Base-by-base conservation (phyloP, 257 asterid species). In the Plantago ovata region DNA sequence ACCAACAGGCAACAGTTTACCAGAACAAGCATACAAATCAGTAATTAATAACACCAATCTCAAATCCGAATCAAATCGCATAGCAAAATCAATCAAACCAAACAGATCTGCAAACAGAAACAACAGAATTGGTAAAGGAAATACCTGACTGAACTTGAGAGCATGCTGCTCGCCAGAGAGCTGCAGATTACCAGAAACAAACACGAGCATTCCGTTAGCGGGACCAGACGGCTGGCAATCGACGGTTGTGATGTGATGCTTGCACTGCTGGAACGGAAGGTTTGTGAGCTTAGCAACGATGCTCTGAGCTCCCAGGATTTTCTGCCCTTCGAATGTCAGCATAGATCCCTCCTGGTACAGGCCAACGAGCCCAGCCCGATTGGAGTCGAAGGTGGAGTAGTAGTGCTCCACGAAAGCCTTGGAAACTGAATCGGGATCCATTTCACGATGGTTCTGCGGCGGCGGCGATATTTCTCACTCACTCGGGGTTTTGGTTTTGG, bases 191-290 rank as follows among this genome's bases (percentile, higher is more conserved):
- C 87, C 87, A n/a, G 84, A 77, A 21, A 80, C 87, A 19, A 80
- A 80, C 24, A 80, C 87, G 16, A 80, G 72, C 84, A 80, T 65
- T 7, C 87, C 87, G 14, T 76, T 80, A 53, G 67, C 84, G 38
- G 87, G 84, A n/a, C 87, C 87, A 22, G 87, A 81, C 0, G 80
- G 81, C 70, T 81, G 87, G 68, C 76, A 75, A 68, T 81, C 87
- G 38, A 77, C 80, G 61, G 82, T 81, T 43, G 62, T 61, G 72
- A 81, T 72, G 8, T 67, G 71, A 57, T 81, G 87, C 76, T 81
- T 59, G 71, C 84, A 81, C 84, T 81, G 84, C 82, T 72, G 80
- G 21, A 81, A 81, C 32, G 87, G 87, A 59, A 81, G 53, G 42
- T 75, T 53, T 45, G 78, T 75, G 61, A 81, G 82, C 71, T 81